Evolutionary conservation across 495 filamentous ascomycete species (phyloP).

Genomic region (Echria macrotheca): DNA sequence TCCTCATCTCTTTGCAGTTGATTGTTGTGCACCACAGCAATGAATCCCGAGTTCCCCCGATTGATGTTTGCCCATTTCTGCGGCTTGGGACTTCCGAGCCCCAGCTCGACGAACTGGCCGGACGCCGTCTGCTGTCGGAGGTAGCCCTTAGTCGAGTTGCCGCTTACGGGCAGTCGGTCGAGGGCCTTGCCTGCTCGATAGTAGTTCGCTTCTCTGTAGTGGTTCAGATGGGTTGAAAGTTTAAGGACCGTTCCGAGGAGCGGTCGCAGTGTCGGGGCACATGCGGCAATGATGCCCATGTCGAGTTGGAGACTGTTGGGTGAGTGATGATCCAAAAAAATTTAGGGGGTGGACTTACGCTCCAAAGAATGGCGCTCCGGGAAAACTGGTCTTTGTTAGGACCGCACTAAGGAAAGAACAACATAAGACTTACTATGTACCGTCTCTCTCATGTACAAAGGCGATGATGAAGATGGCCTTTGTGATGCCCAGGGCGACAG

Average conservation of each 20-base stretch:
- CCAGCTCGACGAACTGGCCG: conserved; percentile 9
- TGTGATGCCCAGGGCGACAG: conserved; percentile 25
- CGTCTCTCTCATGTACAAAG: conserved; percentile 21
- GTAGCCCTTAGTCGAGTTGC: conserved; percentile 5
- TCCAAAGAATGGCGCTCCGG: conserved; percentile 25
- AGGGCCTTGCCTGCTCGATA: conserved; percentile 27
- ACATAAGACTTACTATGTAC: conserved; percentile 17
- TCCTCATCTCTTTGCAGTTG: neutral
- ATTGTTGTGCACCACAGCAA: conserved; percentile 5
- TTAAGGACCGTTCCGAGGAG: conserved; percentile 30
- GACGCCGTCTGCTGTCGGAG: conserved; percentile 8
- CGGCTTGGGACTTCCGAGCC: neutral
- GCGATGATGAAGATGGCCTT: conserved; percentile 28
- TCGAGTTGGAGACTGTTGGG: conserved; percentile 26
- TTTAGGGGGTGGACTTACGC: conserved; percentile 22
- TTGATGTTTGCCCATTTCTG: conserved; percentile 9
- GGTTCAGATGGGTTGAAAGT: conserved; percentile 14
- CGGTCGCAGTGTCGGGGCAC: conserved; percentile 39
- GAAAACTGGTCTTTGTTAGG: conserved; percentile 10
- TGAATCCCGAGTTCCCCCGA: conserved; percentile 3
- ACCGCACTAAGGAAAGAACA: neutral
- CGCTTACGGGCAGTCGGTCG: conserved; percentile 15
- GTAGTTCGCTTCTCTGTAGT: conserved; percentile 24
- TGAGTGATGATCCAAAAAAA: neutral
- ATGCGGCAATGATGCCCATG: conserved; percentile 43